Evolutionary conservation across 2,329 filamentous ascomycete species (phyloP).

Genomic region (Pseudocercospora fuligena): DNA sequence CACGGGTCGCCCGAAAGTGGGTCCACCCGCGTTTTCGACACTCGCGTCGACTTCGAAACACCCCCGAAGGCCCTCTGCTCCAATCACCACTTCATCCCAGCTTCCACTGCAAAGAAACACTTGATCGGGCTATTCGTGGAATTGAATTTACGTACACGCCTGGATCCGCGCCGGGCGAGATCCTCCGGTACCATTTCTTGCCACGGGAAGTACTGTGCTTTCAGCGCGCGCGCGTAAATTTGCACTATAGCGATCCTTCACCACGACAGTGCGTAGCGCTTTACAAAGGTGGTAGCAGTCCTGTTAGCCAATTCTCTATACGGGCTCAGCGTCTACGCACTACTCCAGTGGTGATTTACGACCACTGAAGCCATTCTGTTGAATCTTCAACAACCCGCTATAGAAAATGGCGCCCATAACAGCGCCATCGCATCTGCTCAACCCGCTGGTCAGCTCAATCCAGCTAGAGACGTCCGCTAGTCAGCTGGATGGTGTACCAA

Average conservation of each 20-base stretch:
- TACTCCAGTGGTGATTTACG: neutral
- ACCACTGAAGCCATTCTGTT: neutral
- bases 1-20: neutral
- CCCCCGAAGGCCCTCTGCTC: neutral
- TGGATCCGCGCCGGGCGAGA: neutral
- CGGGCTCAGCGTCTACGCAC: neutral
- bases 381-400: neutral
- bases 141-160: neutral
- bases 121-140: neutral
- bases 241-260: neutral
- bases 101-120: neutral
- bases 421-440: slow-evolving; percentile 59
- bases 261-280: neutral
- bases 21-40: neutral
- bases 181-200: neutral
- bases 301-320: neutral
- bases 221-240: neutral
- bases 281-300: neutral
- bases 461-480: slow-evolving; percentile 67
- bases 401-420: slow-evolving; percentile 28
- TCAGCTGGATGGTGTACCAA: slow-evolving; percentile 63
- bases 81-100: neutral
- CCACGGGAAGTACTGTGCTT: neutral
- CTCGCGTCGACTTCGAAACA: neutral
- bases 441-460: slow-evolving; percentile 72